Evolutionary conservation across 192 early-diverging fungal genomes (phyloP).

Genomic region (Hyaloraphidium curvatum): DNA sequence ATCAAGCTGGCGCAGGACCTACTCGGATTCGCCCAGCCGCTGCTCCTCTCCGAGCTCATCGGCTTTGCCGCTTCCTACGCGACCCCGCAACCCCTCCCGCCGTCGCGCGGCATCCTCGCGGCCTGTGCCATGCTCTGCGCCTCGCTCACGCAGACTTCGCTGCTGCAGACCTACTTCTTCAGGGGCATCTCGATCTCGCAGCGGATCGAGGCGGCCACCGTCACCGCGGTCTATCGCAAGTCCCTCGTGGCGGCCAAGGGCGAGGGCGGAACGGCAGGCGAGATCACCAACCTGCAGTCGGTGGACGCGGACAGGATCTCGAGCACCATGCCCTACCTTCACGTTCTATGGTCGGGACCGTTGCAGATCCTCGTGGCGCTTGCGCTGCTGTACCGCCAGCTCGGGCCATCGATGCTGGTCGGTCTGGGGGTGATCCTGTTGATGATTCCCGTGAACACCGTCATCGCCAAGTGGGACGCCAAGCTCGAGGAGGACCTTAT

Average conservation of each 20-base stretch:
- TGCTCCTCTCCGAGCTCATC: slow-evolving; percentile 52
- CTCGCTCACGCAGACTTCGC: slow-evolving; percentile 51
- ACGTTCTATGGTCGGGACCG: slow-evolving; percentile 55
- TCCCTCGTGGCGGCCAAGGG: slow-evolving; percentile 21
- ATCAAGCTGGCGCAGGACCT: slow-evolving; percentile 63
- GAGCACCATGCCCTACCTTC: slow-evolving; percentile 32
- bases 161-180: slow-evolving; percentile 82
- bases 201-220: slow-evolving; percentile 49
- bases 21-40: slow-evolving; percentile 57
- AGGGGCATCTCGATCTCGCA: slow-evolving; percentile 55
- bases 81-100: slow-evolving; percentile 26
- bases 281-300: not conserved
- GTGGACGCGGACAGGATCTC: not conserved
- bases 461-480: not conserved
- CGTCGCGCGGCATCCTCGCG: slow-evolving; percentile 60
- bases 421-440: slow-evolving; percentile 67
- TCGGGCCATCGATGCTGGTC: slow-evolving; percentile 64
- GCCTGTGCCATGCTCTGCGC: slow-evolving; percentile 57
- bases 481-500: not conserved
- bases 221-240: slow-evolving; percentile 72
- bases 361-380: slow-evolving; percentile 59
- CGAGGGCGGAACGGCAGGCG: not conserved
- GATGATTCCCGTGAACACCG: slow-evolving; percentile 54
- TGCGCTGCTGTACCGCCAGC: slow-evolving; percentile 54
- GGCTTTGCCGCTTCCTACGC: slow-evolving; percentile 21